Base-by-base conservation (phyloP, 1,284 basidiomycete species). In the Trichosporon coremiiforme region DNA sequence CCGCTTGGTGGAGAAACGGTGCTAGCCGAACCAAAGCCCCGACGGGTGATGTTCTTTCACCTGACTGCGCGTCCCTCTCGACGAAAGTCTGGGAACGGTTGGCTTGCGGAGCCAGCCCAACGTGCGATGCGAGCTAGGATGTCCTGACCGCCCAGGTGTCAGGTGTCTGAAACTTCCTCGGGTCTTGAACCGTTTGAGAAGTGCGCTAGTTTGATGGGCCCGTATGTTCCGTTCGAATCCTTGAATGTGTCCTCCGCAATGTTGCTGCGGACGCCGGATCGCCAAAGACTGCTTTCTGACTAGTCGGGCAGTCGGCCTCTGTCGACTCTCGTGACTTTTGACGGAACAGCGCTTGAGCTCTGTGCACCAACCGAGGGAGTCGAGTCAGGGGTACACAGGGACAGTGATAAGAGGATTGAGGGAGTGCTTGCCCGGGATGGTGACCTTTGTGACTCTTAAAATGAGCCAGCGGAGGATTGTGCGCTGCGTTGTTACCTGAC, bases 251-350 rank as follows among this genome's bases (percentile, higher is more conserved):
- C 22, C 31, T n/a, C 22, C 35, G 57, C 29, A 22, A n/a, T 62
- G 15, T n/a, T 62, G 57, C 57, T 62, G 57, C 57, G 57, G 57
- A 35, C 29, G 57, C 31, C 53, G 25, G 53, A 57, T 57, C 53
- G 53, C 25, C 29, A 12, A 25, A 55, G 13, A 6, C 22, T 25
- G 25, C 53, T 4, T 15, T 45, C 41, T n/a, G 17, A 45, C 41
- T 45, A 57, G 53, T 57, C 29, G 53, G 25, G 8, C 29, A 10
- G 29, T 62, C 31, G 29, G 57, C 12, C 29, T 33, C 57, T 62
- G 31, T 8, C 17, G 31, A 33, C 17, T 33, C 29, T 62, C 9
- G 57, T 33, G 57, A 31, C 29, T 62, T 62, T 33, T 13, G 57
- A n/a, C 31, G 57, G 57, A 62, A 12, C 15, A n/a, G 57, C 57